These are phyloP conservation scores for Pseudocercospora ulei DNA, from an alignment of 2,329 filamentous ascomycete species.

Conservation along the genomic window DNA sequence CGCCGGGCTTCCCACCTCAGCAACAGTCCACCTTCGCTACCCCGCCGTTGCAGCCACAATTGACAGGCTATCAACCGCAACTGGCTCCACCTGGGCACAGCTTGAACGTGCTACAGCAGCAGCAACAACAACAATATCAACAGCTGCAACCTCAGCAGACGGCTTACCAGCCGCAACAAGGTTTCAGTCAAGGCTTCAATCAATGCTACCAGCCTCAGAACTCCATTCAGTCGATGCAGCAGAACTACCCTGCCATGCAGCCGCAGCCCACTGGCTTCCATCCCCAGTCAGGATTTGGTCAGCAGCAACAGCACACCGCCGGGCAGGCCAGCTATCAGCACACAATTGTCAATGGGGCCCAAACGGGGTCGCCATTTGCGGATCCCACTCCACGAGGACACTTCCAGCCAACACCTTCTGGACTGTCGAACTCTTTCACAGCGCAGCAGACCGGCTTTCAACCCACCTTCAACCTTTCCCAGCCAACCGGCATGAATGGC, in stretches of 20 bases:
- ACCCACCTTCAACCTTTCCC: conserved; percentile 37
- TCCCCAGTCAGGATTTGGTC: conserved; percentile 20
- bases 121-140: conserved; percentile 31
- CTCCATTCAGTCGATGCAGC: conserved; percentile 30
- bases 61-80: conserved; percentile 59
- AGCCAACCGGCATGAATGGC: conserved; percentile 36
- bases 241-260: conserved; percentile 30
- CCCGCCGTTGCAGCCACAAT: conserved; percentile 69
- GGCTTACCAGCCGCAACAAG: conserved; percentile 31
- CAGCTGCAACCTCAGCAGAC: conserved; percentile 35
- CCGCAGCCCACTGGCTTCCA: conserved; percentile 52
- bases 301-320: conserved; percentile 18
- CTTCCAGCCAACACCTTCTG: conserved; percentile 35
- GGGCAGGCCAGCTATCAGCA: conserved; percentile 41
- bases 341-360: conserved; percentile 42
- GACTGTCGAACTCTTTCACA: conserved; percentile 31
- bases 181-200: conserved; percentile 33
- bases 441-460: conserved; percentile 48
- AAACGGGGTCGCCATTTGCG: conserved; percentile 46
- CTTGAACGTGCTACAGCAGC: conserved; percentile 36
- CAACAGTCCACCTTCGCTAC: conserved; percentile 59
- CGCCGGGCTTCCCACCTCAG: conserved; percentile 55
- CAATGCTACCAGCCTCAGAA: conserved; percentile 35
- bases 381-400: conserved; percentile 45
- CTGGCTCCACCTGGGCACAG: conserved; percentile 40